These are phyloP conservation scores for Coemansia biformis DNA, from an alignment of 192 early-diverging fungal genomes.

Conservation along the genomic window DNA sequence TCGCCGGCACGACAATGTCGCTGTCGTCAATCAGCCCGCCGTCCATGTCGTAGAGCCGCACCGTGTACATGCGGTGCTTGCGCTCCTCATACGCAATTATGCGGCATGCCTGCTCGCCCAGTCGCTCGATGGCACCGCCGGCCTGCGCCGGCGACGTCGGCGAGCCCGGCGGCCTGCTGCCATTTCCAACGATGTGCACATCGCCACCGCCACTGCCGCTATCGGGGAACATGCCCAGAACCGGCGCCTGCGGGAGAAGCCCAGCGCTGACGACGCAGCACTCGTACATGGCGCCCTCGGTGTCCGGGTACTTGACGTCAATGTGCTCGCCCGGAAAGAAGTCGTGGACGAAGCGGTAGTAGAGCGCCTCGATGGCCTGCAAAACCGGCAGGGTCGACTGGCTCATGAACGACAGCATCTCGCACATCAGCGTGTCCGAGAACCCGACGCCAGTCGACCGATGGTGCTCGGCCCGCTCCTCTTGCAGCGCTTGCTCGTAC, in stretches of 20 bases:
- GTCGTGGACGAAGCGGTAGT: slow-evolving; percentile 37
- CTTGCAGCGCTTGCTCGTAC: slow-evolving; percentile 72
- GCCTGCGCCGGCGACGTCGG: not conserved
- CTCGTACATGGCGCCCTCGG: slow-evolving; percentile 42
- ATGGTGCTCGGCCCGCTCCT: slow-evolving; percentile 63
- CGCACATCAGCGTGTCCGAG: slow-evolving; percentile 54
- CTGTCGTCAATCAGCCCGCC: slow-evolving; percentile 35
- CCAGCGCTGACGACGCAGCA: slow-evolving; percentile 31
- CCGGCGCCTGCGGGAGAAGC: slow-evolving; percentile 12
- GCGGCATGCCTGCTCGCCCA: slow-evolving; percentile 13
- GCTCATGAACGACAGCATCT: slow-evolving; percentile 44
- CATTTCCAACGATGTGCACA: too few species aligned
- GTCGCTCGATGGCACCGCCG: slow-evolving; percentile 18
- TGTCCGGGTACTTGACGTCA: slow-evolving; percentile 43
- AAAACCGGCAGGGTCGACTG: slow-evolving; percentile 33
- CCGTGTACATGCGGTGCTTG: slow-evolving; percentile 25
- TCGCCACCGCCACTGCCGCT: not conserved
- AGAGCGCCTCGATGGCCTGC: slow-evolving; percentile 32
- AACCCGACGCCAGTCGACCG: slow-evolving; percentile 69
- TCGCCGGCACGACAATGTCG: slow-evolving; percentile 35
- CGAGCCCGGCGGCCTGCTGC: not conserved
- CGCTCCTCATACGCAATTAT: slow-evolving; percentile 29
- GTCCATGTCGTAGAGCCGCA: slow-evolving; percentile 37
- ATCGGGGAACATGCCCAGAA: not conserved
- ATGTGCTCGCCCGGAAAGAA: slow-evolving; percentile 42